Evolutionary conservation across 2,329 filamentous ascomycete genomes (phyloP).

Genomic region (Fusarium fracticaudum): DNA sequence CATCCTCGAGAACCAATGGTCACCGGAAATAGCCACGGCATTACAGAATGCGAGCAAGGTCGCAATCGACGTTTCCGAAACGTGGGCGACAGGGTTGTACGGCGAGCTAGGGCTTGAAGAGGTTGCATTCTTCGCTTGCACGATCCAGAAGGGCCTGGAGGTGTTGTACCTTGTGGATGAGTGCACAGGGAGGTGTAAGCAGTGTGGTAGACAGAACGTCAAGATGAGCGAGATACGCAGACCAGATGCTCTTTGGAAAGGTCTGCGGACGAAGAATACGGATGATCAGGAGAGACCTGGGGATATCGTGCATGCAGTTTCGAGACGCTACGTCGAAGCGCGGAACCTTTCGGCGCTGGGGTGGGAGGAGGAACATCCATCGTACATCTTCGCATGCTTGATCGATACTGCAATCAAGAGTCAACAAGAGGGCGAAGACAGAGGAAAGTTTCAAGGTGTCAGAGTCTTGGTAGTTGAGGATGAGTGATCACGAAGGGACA

Average conservation of each 20-base stretch:
- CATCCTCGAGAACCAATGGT: conserved; percentile 43
- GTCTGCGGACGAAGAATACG: conserved; percentile 27
- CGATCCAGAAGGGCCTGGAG: conserved; percentile 42
- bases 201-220: conserved; percentile 24
- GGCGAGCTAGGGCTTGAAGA: conserved; percentile 41
- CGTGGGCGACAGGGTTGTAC: conserved; percentile 34
- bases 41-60: conserved; percentile 39
- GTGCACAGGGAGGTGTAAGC: conserved; percentile 38
- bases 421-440: conserved; percentile 41
- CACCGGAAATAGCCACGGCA: conserved; percentile 40
- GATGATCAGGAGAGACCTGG: conserved; percentile 26
- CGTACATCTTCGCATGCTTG: conserved; percentile 44
- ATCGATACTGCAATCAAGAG: conserved; percentile 43
- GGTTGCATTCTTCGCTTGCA: conserved; percentile 43
- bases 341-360: conserved; percentile 45
- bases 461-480: conserved; percentile 43
- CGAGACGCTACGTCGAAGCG: conserved; percentile 46
- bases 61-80: conserved; percentile 45
- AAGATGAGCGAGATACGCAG: conserved; percentile 24
- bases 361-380: conserved; percentile 45
- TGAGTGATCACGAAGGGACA: conserved; percentile 24
- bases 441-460: conserved; percentile 38
- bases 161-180: conserved; percentile 47
- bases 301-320: conserved; percentile 45
- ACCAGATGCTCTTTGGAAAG: conserved; percentile 35